These are phyloP conservation scores for Leucaena leucocephala DNA, from an alignment of 306 rosid species.

Conservation along the genomic window DNA sequence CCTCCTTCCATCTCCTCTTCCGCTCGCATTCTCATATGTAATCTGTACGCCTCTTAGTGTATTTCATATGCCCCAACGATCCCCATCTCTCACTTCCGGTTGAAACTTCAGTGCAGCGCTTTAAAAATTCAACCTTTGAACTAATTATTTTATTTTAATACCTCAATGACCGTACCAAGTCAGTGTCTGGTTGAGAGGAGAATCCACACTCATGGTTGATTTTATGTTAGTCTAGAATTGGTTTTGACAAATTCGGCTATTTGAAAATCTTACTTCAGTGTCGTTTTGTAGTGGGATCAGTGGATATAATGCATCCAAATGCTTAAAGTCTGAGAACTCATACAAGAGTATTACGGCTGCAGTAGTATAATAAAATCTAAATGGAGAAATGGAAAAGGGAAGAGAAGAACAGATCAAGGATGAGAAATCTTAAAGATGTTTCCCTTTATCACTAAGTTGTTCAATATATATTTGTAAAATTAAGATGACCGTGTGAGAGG, in stretches of 20 bases:
- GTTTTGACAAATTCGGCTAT: background rate
- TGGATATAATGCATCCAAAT: slow-evolving; percentile 35
- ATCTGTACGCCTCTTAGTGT: background rate
- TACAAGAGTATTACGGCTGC: background rate
- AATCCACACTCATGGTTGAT: background rate
- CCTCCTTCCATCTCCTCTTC: background rate
- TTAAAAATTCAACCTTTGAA: slow-evolving; percentile 2
- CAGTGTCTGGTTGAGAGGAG: background rate
- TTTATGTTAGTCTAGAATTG: background rate
- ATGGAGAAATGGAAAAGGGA: slow-evolving; percentile 29
- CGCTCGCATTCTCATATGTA: background rate
- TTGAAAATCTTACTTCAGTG: slow-evolving; percentile 19
- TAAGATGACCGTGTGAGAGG: background rate
- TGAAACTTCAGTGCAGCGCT: background rate
- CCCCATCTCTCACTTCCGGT: background rate
- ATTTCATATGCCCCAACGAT: background rate
- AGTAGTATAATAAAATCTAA: slow-evolving; percentile 29
- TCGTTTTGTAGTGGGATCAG: slow-evolving; percentile 30
- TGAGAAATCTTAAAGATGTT: background rate
- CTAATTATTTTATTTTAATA: slow-evolving; percentile 28
- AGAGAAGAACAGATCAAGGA: slow-evolving; percentile 34
- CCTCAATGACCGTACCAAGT: slow-evolving; percentile 10
- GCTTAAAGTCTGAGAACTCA: background rate
- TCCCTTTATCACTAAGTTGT: background rate
- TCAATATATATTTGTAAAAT: background rate